Evolutionary conservation across 225 moss, liverwort and hornwort species (phyloP).

Genomic region (Physcomitrellopsis africana): DNA sequence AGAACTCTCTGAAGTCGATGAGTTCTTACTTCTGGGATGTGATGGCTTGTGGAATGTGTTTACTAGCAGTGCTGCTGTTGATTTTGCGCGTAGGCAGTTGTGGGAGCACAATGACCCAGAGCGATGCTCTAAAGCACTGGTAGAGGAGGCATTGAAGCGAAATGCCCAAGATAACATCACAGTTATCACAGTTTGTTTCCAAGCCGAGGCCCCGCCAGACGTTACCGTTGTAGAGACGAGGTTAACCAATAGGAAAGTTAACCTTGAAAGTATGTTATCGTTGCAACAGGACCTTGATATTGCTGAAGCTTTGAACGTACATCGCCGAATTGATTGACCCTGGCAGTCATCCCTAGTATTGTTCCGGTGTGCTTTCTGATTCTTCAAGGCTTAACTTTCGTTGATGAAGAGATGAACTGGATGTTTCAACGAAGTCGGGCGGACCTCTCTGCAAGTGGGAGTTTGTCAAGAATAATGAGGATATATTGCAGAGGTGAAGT

Average conservation of each 20-base stretch:
- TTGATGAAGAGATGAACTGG: too few species aligned
- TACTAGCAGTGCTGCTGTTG: constrained; percentile 68
- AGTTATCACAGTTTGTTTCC: constrained; percentile 82
- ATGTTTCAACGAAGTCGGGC: too few species aligned
- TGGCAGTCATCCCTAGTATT: neutral
- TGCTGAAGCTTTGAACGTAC: too few species aligned
- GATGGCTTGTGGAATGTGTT: constrained; percentile 91
- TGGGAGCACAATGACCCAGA: constrained; percentile 84
- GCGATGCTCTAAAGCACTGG: constrained; percentile 74
- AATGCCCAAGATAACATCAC: constrained; percentile 78
- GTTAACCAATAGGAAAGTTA: constrained; percentile 16
- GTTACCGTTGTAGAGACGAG: constrained; percentile 36
- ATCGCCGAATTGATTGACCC: neutral
- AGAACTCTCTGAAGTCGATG: constrained; percentile 71
- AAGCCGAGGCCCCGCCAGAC: constrained; percentile 59
- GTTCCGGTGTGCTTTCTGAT: too few species aligned
- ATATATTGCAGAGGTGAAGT: constrained; percentile 33
- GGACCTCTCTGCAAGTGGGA: neutral
- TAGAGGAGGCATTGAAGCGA: constrained; percentile 66
- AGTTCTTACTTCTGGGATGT: constrained; percentile 85
- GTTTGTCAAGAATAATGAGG: constrained; percentile 27
- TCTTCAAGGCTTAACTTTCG: too few species aligned
- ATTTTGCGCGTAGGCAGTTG: constrained; percentile 77
- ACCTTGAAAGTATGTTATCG: constrained; percentile 26
- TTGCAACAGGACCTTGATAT: constrained; percentile 47